Evolutionary conservation across 2,329 filamentous ascomycete genomes (phyloP), one percentile per base, ranked within the genome.

Genomic region (Phyllosticta ampelicida): DNA sequence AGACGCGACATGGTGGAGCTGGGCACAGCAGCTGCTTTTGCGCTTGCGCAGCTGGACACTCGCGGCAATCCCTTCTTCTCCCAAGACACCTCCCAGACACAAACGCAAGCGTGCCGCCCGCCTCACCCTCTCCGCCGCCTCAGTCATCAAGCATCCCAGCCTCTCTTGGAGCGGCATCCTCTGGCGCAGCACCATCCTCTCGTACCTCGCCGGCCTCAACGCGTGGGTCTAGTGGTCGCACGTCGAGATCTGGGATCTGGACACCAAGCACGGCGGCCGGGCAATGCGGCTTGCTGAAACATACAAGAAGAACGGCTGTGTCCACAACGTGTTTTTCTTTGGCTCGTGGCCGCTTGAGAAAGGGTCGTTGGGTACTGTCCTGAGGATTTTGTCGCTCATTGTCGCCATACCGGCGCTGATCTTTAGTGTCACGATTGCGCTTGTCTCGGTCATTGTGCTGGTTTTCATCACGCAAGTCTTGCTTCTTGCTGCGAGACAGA

Each of bases 131-230:
- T 9, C n/a, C 2, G 53, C 53, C 11, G 53, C 48, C 36, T 54
- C 53, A 2, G 44, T 54, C 20, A 20, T 54, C 21, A 48, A 54
- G 13, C 53, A 54, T 20, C 53, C 53, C 11, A 48, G 30, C 5
- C 30, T 54, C 13, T 54, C 53, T 13, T 54, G 53, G 53, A 23
- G 29, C 20, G 53, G 53, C 20, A 29, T 54, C 21, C 20, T 48
- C 11, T 54, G 53, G 53, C 53, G 53, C 53, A 54, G 53, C 11
- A 48, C 20, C 20, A 48, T 54, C 30, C 36, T 54, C 11, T 48
- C 36, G 19, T 54, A 54, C 9, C 53, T 48, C 9, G n/a, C 26
- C 30, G 53, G 29, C 13, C 53, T 54, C 18, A 54, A 54, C 21
- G 30, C 48, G 16, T 54, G 53, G 53, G 20, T 54, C 18, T 48